Evolutionary conservation across 345 rosid genomes (phyloP).

Genomic region (Boechera stricta): DNA sequence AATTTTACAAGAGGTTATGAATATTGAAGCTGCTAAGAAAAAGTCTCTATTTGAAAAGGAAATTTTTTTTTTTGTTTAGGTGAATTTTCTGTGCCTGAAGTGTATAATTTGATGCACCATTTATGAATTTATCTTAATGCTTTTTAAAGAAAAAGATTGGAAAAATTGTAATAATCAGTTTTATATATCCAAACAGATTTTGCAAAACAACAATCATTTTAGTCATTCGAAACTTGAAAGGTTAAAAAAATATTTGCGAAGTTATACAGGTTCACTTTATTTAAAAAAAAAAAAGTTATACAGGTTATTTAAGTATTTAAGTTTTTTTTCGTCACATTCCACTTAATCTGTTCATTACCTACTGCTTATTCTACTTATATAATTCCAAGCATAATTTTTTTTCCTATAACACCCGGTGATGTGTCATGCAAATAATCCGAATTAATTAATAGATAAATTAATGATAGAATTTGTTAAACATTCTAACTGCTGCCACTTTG

Average conservation of each 20-base stretch:
- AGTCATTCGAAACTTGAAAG: not conserved
- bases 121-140: not conserved
- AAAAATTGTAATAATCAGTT: not conserved
- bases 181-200: not conserved
- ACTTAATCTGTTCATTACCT: not conserved
- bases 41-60: not conserved
- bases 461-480: slow-evolving; percentile 26
- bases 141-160: too few relatives aligned
- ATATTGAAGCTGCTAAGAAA: not conserved
- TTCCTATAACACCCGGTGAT: not conserved
- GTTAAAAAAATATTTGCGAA: too few relatives aligned
- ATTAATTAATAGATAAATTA: not conserved
- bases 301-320: not conserved
- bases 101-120: not conserved
- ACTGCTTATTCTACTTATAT: not conserved
- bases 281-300: too few relatives aligned
- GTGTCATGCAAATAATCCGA: not conserved
- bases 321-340: slow-evolving; percentile 4
- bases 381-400: not conserved
- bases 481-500: slow-evolving; percentile 37
- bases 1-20: not conserved
- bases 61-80: not conserved
- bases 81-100: not conserved
- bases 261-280: too few relatives aligned
- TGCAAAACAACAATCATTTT: not conserved